phyloP scores from a whole-genome alignment of 2,329 filamentous ascomycete species.

The Metarhizium guizhouense region DNA sequence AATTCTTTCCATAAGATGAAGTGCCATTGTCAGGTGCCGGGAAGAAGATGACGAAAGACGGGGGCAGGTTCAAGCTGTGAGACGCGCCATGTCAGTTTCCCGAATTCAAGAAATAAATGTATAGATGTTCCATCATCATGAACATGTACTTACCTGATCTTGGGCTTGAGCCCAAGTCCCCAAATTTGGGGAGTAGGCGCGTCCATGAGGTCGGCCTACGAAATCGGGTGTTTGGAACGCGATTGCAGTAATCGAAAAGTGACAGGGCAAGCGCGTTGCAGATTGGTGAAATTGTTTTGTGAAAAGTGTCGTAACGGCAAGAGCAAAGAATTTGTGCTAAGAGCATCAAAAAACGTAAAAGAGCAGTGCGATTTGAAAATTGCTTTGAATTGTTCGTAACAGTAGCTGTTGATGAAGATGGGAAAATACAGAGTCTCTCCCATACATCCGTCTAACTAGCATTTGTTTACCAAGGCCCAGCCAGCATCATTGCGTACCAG shows the following conservation, averaged over 20 bases:
- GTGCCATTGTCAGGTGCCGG: constrained; percentile 8
- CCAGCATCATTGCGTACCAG: neutral
- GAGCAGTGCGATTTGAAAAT: neutral
- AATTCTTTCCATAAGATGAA: neutral
- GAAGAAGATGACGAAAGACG: constrained; percentile 19
- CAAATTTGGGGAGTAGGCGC: constrained; percentile 9
- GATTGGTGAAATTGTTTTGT: neutral
- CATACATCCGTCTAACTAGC: neutral
- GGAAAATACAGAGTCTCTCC: neutral
- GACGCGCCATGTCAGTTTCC: constrained; percentile 11
- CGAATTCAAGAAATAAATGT: neutral
- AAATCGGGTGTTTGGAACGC: neutral
- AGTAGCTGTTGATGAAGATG: constrained; percentile 2
- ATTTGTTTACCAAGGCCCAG: constrained; percentile 5
- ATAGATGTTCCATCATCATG: neutral
- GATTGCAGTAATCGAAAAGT: constrained; percentile 4
- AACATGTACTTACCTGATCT: constrained; percentile 7
- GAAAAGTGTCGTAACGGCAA: neutral
- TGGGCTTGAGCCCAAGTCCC: constrained; percentile 9
- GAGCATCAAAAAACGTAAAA: constrained; percentile 2
- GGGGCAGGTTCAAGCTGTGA: constrained; percentile 13
- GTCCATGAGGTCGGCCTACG: constrained; percentile 9
- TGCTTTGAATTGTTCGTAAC: constrained; percentile 3
- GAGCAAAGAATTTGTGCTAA: neutral
- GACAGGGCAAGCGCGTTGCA: constrained; percentile 6